These are phyloP conservation scores for Xylariaceae sp. DNA, from an alignment of 2,329 filamentous ascomycete species.

Conservation along the genomic window DNA sequence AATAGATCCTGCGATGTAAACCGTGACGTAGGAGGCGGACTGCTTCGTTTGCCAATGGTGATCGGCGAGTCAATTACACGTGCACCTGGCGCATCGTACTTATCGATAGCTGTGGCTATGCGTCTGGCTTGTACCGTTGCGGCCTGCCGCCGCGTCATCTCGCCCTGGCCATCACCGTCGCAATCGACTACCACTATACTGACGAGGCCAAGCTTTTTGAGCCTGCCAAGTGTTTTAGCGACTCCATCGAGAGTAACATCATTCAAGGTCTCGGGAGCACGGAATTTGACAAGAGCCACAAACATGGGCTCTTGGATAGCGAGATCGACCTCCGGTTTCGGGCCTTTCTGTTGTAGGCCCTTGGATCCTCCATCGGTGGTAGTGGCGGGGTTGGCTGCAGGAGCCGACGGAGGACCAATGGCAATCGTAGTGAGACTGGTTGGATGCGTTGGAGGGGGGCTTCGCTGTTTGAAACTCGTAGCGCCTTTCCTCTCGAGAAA, in stretches of 20 bases:
- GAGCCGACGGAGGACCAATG: not conserved
- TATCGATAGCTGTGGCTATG: constrained; percentile 68
- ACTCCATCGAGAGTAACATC: constrained; percentile 67
- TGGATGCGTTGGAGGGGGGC: constrained; percentile 22
- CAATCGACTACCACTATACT: constrained; percentile 82
- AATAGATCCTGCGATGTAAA: constrained; percentile 33
- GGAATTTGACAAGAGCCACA: constrained; percentile 80
- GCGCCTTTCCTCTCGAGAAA: constrained; percentile 32
- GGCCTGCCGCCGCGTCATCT: constrained; percentile 36
- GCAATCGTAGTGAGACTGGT: constrained; percentile 15
- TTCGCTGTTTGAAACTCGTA: constrained; percentile 31
- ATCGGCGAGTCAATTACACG: constrained; percentile 58
- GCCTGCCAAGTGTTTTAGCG: constrained; percentile 75
- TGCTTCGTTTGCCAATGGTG: constrained; percentile 33
- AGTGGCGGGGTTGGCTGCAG: constrained; percentile 8
- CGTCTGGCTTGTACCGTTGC: constrained; percentile 63
- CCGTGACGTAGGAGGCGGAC: constrained; percentile 26
- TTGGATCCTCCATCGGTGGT: constrained; percentile 2
- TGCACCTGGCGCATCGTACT: constrained; percentile 60
- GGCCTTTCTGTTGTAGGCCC: constrained; percentile 6
- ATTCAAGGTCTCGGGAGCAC: constrained; percentile 64
- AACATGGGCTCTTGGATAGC: constrained; percentile 44
- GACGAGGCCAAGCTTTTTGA: constrained; percentile 72
- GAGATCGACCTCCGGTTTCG: constrained; percentile 40
- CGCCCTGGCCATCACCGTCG: constrained; percentile 33